Percentiles rank a stretch among this genome's conserved stretches.
phyloP scores from a whole-genome alignment of 2,329 filamentous ascomycete genomes.

The Phaeosphaeria sp. region DNA sequence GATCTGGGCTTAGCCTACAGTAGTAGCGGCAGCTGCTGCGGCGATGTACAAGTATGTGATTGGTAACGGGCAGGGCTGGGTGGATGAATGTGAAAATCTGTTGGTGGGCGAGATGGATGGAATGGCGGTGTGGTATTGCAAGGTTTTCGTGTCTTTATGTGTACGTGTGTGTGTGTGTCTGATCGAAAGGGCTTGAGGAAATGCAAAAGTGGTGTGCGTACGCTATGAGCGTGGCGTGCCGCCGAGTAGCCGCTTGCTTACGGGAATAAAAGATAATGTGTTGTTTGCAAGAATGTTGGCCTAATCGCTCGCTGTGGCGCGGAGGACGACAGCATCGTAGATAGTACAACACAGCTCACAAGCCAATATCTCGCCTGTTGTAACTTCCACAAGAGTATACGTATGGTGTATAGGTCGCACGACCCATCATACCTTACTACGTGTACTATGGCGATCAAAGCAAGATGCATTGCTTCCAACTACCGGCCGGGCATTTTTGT shows the following conservation, averaged over 20 bases:
- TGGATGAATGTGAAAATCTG: background rate
- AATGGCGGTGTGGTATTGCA: background rate
- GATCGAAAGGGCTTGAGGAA: background rate
- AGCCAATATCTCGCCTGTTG: background rate
- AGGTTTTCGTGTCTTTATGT: too few species aligned
- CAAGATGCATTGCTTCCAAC: background rate
- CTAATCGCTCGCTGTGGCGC: background rate
- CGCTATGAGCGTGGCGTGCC: background rate
- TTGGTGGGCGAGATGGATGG: background rate
- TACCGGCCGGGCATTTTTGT: conserved; percentile 5
- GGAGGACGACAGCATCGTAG: background rate
- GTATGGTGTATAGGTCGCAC: background rate
- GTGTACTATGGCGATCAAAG: background rate
- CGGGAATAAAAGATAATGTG: background rate
- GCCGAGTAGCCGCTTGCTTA: background rate
- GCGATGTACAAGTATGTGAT: background rate
- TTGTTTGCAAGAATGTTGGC: background rate
- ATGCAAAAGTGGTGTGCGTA: background rate
- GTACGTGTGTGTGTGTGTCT: background rate
- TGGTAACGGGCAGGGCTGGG: background rate
- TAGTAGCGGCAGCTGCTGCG: background rate
- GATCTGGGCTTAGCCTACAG: background rate
- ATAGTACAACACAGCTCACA: background rate
- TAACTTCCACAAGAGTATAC: background rate
- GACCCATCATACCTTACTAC: background rate